A percentile compares a stretch with the other conserved stretches of the same genome.
phyloP scores from a whole-genome alignment of 2,329 filamentous ascomycete species.

The Phialophora macrospora region DNA sequence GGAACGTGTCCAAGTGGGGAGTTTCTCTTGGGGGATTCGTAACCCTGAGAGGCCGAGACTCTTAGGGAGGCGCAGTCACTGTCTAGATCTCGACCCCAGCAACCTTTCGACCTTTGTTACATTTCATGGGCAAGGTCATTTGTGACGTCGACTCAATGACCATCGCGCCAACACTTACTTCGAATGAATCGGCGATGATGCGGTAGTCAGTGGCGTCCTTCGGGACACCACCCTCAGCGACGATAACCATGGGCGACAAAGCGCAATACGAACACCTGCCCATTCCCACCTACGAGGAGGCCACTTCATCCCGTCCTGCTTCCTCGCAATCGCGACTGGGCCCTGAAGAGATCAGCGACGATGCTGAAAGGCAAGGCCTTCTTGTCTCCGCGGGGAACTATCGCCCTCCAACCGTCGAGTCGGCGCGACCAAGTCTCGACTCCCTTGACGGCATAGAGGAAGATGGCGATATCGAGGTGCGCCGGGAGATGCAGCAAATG shows the following conservation, averaged over 20 bases:
- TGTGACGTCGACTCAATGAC: neutral
- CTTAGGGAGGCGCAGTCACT: conserved; percentile 6
- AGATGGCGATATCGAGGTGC: conserved; percentile 67
- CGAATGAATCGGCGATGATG: conserved; percentile 28
- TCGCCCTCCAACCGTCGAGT: conserved; percentile 80
- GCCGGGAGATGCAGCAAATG: conserved; percentile 86
- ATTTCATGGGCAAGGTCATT: neutral
- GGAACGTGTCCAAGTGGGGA: conserved; percentile 17
- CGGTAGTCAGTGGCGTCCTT: conserved; percentile 33
- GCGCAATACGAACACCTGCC: conserved; percentile 66
- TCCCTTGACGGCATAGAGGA: conserved; percentile 60
- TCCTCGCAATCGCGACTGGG: conserved; percentile 57
- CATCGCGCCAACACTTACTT: conserved; percentile 11
- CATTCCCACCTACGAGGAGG: conserved; percentile 85
- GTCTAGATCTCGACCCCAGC: neutral
- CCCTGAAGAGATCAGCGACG: conserved; percentile 66
- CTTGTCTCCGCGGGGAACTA: conserved; percentile 66
- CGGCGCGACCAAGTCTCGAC: conserved; percentile 68
- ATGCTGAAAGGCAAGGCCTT: conserved; percentile 78
- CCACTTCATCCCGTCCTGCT: conserved; percentile 63
- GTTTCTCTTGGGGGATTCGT: conserved; percentile 14
- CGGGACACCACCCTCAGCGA: conserved; percentile 33
- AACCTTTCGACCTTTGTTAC: neutral
- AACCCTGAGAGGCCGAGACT: conserved; percentile 11
- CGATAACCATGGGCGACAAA: conserved; percentile 55